Conservation (phyloP, 2,329 filamentous ascomycete species). For the Chaetomiaceae sp. region DNA sequence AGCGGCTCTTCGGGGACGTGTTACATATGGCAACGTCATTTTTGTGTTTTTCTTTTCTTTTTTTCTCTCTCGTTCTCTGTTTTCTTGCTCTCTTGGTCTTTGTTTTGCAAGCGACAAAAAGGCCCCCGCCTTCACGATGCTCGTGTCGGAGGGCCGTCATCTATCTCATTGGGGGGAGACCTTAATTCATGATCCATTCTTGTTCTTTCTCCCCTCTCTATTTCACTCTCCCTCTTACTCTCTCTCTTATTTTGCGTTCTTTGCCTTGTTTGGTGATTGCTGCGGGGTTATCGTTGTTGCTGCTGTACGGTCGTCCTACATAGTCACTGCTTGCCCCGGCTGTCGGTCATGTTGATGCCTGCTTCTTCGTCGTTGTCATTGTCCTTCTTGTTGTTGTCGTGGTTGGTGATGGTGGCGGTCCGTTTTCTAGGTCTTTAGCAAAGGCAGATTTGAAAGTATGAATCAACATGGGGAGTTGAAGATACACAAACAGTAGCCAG, state of each 20-base stretch:
- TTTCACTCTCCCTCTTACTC: neutral
- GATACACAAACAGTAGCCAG: too few relatives aligned
- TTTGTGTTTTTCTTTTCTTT: neutral
- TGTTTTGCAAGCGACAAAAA: slow-evolving; percentile 4
- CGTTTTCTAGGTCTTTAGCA: too few relatives aligned
- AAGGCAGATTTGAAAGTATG: too few relatives aligned
- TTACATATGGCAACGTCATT: neutral
- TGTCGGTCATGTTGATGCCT: too few relatives aligned
- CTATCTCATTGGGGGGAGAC: neutral
- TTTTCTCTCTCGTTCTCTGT: neutral
- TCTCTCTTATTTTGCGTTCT: neutral
- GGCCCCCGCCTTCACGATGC: neutral
- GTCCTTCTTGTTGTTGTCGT: too few relatives aligned
- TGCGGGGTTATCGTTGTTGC: too few relatives aligned
- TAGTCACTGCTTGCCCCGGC: neutral
- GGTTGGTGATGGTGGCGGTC: too few relatives aligned
- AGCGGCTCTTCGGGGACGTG: neutral
- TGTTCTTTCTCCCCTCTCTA: neutral
- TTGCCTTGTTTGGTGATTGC: neutral
- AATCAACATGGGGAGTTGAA: too few relatives aligned
- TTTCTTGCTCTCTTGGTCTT: too few relatives aligned
- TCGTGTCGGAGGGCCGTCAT: neutral
- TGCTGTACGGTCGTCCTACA: too few relatives aligned
- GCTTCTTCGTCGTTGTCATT: too few relatives aligned
- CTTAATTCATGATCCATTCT: neutral